These are phyloP conservation scores for Trichoderma koningiopsis DNA, from an alignment of 2,329 filamentous ascomycete genomes.

Conservation along the genomic window DNA sequence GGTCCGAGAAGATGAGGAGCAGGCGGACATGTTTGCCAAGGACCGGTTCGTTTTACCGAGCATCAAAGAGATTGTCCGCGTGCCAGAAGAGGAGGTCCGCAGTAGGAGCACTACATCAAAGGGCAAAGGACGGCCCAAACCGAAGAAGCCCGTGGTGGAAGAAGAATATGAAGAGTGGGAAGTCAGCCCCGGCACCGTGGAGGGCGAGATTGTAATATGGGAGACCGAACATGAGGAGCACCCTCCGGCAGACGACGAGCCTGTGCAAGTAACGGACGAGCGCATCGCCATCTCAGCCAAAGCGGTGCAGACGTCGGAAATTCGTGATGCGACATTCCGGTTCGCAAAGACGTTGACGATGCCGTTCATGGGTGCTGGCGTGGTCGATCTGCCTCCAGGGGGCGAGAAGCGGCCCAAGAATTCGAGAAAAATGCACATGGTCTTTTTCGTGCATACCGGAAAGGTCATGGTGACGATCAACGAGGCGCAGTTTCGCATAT, in stretches of 20 bases:
- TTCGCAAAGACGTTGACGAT: conserved; percentile 86
- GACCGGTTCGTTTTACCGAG: conserved; percentile 62
- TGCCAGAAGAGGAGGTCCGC: conserved; percentile 57
- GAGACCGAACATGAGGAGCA: conserved; percentile 58
- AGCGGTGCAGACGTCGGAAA: conserved; percentile 60
- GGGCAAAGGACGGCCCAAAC: conserved; percentile 35
- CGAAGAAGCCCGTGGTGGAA: conserved; percentile 46
- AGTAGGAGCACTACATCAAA: conserved; percentile 29
- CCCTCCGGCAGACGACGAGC: conserved; percentile 57
- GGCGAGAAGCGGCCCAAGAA: conserved; percentile 90
- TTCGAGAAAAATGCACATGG: conserved; percentile 93
- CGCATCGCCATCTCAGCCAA: conserved; percentile 59
- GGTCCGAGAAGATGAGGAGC: conserved; percentile 66
- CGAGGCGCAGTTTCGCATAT: conserved; percentile 76
- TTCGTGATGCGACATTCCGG: conserved; percentile 71
- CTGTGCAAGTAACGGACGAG: conserved; percentile 56
- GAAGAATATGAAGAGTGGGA: conserved; percentile 72
- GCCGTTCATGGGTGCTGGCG: conserved; percentile 84
- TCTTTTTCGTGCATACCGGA: conserved; percentile 86
- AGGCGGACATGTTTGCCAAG: conserved; percentile 47
- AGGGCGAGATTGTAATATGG: conserved; percentile 66
- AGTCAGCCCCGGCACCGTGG: conserved; percentile 62
- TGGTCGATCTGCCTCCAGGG: conserved; percentile 84
- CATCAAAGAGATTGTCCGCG: conserved; percentile 77
- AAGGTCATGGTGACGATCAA: conserved; percentile 79